A percentile compares a stretch with the other conserved stretches of the same genome.
Conservation (phyloP, 2,329 filamentous ascomycete species). For the Trichophyton mentagrophytes region DNA sequence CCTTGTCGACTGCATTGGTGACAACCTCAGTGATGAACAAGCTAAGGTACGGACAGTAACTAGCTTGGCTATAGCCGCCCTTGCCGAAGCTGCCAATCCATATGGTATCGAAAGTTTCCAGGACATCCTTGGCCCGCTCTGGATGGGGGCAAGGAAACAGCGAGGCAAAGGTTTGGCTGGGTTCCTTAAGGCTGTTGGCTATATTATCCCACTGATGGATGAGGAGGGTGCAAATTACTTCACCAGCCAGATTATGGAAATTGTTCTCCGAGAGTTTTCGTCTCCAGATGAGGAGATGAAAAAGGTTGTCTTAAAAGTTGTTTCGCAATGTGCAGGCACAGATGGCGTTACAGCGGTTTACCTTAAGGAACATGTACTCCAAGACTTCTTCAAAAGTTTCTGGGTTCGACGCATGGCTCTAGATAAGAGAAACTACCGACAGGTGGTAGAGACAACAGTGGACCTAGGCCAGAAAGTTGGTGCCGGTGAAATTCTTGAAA, state of each 20-base stretch:
- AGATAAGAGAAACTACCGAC: constrained; percentile 93
- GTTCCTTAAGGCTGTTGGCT: constrained; percentile 93
- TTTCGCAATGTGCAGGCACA: constrained; percentile 88
- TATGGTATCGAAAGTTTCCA: constrained; percentile 99
- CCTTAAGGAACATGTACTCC: constrained; percentile 84
- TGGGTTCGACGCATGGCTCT: constrained; percentile 96
- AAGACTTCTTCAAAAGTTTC: constrained; percentile 97
- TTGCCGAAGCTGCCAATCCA: constrained; percentile 91
- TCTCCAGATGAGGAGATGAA: constrained; percentile 99
- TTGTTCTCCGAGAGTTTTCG: constrained; percentile 85
- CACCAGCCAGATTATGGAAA: constrained; percentile 97
- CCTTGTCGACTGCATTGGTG: constrained; percentile 88
- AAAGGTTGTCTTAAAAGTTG: constrained; percentile 94
- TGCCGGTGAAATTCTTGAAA: constrained; percentile 83
- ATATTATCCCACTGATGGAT: constrained; percentile 98
- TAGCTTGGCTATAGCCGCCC: constrained; percentile 80
- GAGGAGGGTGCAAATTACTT: constrained; percentile 99
- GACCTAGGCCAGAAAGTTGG: constrained; percentile 98
- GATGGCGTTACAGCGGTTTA: constrained; percentile 91
- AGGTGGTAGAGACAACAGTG: constrained; percentile 95
- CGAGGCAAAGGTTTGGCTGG: constrained; percentile 90
- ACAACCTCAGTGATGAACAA: constrained; percentile 93
- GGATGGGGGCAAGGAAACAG: constrained; percentile 93
- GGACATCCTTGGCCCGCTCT: constrained; percentile 90
- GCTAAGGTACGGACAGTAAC: constrained; percentile 96